Percentiles rank a stretch among this genome's conserved stretches.
Evolutionary conservation across 768 basidiomycete species (phyloP).

Genomic region (Boletus tylopilopsis): DNA sequence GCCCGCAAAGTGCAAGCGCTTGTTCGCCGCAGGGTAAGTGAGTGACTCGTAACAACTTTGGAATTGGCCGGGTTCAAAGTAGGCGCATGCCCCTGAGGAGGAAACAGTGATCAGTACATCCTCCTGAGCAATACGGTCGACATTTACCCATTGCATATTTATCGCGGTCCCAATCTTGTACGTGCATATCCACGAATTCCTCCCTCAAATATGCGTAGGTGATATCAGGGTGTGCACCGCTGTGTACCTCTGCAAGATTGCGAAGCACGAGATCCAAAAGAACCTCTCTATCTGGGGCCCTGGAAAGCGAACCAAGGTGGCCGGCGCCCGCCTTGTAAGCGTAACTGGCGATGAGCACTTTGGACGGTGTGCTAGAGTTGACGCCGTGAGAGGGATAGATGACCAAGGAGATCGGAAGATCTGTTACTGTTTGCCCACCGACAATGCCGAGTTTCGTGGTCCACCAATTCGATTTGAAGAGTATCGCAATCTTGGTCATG

Average conservation of each 20-base stretch:
- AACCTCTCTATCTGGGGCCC: background rate
- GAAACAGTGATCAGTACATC: background rate
- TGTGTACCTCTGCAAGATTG: conserved; percentile 7
- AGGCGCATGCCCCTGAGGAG: conserved; percentile 34
- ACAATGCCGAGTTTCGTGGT: conserved; percentile 8
- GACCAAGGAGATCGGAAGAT: conserved; percentile 6
- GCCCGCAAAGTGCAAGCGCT: conserved; percentile 9
- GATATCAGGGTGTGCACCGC: background rate
- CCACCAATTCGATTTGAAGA: conserved; percentile 15
- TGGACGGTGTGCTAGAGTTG: conserved; percentile 6
- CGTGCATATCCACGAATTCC: conserved; percentile 13
- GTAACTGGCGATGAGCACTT: conserved; percentile 9
- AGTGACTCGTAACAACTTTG: conserved; percentile 29
- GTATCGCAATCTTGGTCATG: background rate
- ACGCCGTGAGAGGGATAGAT: conserved; percentile 10
- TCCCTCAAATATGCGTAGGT: conserved; percentile 1
- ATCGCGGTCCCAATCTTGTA: conserved; percentile 34
- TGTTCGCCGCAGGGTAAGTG: conserved; percentile 25
- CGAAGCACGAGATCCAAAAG: conserved; percentile 6
- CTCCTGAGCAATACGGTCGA: background rate
- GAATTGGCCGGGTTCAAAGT: conserved; percentile 39
- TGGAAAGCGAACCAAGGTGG: background rate
- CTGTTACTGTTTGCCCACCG: conserved; percentile 9
- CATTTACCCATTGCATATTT: conserved; percentile 32
- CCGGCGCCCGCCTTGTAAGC: background rate